Conservation (phyloP, 345 rosid genomes). For the Psidium guajava region DNA sequence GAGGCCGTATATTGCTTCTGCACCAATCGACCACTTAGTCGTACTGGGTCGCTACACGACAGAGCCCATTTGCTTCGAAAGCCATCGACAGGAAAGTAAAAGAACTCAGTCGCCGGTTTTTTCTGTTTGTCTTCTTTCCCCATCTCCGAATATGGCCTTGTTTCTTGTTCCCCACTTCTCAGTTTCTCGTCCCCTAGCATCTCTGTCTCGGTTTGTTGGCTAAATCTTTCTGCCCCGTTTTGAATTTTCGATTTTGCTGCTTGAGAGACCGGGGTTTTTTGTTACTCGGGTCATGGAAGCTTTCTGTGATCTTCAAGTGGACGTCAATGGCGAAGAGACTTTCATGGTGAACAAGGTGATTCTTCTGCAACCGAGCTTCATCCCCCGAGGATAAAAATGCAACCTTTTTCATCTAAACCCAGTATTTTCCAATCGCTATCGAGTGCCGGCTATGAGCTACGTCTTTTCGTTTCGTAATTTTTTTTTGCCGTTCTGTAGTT, state of each 20-base stretch:
- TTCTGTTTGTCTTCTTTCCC: constrained; percentile 45
- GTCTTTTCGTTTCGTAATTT: background rate
- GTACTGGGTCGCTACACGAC: background rate
- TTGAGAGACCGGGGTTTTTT: constrained; percentile 7
- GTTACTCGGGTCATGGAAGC: constrained; percentile 32
- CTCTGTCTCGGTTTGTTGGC: constrained; percentile 12
- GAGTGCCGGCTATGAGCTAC: background rate
- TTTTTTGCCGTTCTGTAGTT: background rate
- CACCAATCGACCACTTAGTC: constrained; percentile 6
- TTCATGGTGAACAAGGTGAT: constrained; percentile 69
- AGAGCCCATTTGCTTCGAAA: constrained; percentile 8
- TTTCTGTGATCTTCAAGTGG: constrained; percentile 85
- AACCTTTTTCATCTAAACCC: background rate
- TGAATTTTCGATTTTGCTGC: background rate
- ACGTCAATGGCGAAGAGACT: constrained; percentile 87
- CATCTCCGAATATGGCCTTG: constrained; percentile 23
- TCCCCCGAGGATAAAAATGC: background rate
- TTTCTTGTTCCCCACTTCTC: constrained; percentile 11
- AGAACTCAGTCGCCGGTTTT: constrained; percentile 14
- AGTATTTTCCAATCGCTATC: background rate
- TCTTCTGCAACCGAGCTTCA: background rate
- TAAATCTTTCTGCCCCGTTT: background rate
- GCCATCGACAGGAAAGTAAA: background rate
- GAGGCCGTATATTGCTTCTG: background rate
- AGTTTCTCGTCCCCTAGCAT: constrained; percentile 8